Base-by-base conservation (phyloP, 345 rosid species). In the Hibiscus syriacus region DNA sequence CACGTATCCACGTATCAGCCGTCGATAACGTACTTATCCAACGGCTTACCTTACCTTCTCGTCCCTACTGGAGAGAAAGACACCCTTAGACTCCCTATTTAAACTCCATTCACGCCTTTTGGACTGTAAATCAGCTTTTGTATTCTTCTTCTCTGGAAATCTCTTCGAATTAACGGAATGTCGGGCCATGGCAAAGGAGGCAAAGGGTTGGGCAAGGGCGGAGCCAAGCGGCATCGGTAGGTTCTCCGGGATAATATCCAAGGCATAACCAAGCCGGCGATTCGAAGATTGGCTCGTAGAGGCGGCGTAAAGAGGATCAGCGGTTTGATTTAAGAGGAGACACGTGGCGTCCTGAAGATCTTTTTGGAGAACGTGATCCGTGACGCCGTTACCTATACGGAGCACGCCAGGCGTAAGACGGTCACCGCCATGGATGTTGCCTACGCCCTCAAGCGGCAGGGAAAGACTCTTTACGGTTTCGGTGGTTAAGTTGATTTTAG, bases 401-500 rank as follows among this genome's bases (percentile, higher is more conserved):
- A 61, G 66, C 66, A 61, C 49, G 66, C 66, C 0, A 45, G 49
- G 29, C 49, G 66, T 0, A 61, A 61, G 49, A 61, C 66, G 2
- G 66, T 61, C 14, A 61, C 49, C 0, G 49, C 66, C 8, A 61
- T 61, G 66, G 49, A 61, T 3, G 66, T 61, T 23, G 66, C 38
- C 3, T 61, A 61, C 16, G 66, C 66, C 2, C 26, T 61, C 6
- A 61, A 61, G 49, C 39, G 66, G 8, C 49, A 38, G 30, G 66
- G 66, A 14, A 45, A 49, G 27, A 61, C 66, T 12, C 66, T 61
- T 2, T 61, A 61, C 29, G 49, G 49, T 17, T 61, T 61, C 17
- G 66, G 66, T 19, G 66, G 66, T 32, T 61, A 61, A n/a, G 65
- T 50, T 5, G 50, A 46, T 46, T 46, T 46, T 46, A 46, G 52